Evolutionary conservation across 2,329 filamentous ascomycete species (phyloP).

Genomic region (Elsinoe perseae): DNA sequence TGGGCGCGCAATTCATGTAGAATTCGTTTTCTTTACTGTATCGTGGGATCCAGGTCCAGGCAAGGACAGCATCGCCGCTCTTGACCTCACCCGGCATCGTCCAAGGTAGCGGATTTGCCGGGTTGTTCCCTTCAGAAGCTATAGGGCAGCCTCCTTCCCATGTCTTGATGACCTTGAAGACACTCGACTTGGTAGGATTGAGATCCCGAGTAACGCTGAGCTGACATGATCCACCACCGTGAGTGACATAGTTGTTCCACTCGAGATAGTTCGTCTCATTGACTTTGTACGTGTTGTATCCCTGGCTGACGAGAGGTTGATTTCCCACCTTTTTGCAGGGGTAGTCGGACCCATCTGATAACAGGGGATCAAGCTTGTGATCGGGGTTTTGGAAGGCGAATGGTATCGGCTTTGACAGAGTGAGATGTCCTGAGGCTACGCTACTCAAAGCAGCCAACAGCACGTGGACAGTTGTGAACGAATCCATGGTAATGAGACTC

Average conservation of each 20-base stretch:
- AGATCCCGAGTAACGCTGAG: slow-evolving; percentile 71
- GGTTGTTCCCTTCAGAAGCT: slow-evolving; percentile 47
- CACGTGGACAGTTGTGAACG: background rate
- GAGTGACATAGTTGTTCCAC: slow-evolving; percentile 34
- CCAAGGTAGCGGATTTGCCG: slow-evolving; percentile 56
- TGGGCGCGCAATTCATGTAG: slow-evolving; percentile 90
- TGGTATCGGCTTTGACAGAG: background rate
- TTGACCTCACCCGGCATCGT: slow-evolving; percentile 64
- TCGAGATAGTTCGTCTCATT: background rate
- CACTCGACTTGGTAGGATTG: slow-evolving; percentile 56
- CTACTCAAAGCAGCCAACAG: slow-evolving; percentile 4
- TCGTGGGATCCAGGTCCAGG: slow-evolving; percentile 65
- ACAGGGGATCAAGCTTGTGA: slow-evolving; percentile 1
- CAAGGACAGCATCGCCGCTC: slow-evolving; percentile 65
- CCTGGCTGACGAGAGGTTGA: slow-evolving; percentile 4
- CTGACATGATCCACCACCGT: slow-evolving; percentile 89
- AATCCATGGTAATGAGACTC: background rate
- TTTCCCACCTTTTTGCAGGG: slow-evolving; percentile 9
- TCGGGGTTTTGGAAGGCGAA: slow-evolving; percentile 8
- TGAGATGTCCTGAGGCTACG: slow-evolving; percentile 5
- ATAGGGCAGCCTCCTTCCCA: slow-evolving; percentile 69
- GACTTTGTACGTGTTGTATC: background rate
- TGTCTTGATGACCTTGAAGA: slow-evolving; percentile 83
- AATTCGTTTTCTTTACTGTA: slow-evolving; percentile 91
- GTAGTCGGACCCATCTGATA: slow-evolving; percentile 4